Evolutionary conservation across 164 flowering plant species (phyloP).

Genomic region (Stephania yunnanensis): DNA sequence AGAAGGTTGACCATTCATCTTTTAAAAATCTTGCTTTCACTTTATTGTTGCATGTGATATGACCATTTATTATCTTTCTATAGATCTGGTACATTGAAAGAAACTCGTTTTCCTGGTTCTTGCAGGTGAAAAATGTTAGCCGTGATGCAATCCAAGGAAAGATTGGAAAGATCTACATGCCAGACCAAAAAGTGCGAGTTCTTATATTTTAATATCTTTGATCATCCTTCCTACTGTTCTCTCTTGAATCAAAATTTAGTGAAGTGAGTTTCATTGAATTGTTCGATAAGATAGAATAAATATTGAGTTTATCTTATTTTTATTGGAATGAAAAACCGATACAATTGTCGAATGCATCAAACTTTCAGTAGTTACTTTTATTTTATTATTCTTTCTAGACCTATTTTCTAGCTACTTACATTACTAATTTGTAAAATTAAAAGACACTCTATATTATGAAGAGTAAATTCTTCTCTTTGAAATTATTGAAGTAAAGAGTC

Average conservation of each 20-base stretch:
- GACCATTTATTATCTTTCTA: neutral
- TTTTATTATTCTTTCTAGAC: no score
- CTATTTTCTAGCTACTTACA: no score
- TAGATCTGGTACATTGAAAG: conserved; percentile 1
- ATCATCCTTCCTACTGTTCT: neutral
- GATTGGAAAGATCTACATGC: conserved; percentile 76
- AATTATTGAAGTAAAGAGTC: no score
- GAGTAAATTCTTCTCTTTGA: no score
- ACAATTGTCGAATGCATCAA: no score
- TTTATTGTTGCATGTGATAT: neutral
- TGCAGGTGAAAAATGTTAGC: conserved; percentile 78
- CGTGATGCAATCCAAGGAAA: conserved; percentile 54
- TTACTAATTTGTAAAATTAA: no score
- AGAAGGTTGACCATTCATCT: conserved; percentile 49
- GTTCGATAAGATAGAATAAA: no score
- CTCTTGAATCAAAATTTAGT: neutral
- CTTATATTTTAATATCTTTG: neutral
- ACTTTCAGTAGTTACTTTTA: no score
- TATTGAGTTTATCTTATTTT: no score
- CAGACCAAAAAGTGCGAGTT: conserved; percentile 68
- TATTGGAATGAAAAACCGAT: no score
- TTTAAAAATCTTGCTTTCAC: neutral
- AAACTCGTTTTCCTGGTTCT: neutral
- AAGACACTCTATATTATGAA: no score
- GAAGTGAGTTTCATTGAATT: no score